phyloP scores from a whole-genome alignment of 352 stramenopile species.

The Globisporangium echinulatum region DNA sequence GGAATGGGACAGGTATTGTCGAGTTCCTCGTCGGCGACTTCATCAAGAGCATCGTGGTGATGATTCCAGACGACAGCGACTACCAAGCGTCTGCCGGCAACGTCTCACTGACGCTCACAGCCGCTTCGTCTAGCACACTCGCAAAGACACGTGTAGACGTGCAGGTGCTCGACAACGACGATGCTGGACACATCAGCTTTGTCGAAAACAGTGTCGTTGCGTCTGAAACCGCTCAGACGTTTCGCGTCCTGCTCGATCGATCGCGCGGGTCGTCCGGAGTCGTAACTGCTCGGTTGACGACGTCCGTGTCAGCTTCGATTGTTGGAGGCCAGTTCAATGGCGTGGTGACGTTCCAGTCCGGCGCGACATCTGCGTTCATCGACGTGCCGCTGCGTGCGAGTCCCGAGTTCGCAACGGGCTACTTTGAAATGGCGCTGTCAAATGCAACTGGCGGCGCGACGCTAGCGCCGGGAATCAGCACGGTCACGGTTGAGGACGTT shows the following conservation, averaged over 20 bases:
- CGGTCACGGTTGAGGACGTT: slow-evolving; percentile 25
- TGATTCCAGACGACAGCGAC: slow-evolving; percentile 17
- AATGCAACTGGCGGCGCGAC: slow-evolving; percentile 22
- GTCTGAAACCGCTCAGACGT: slow-evolving; percentile 5
- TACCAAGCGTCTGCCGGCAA: slow-evolving; percentile 20
- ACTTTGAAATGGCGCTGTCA: slow-evolving; percentile 20
- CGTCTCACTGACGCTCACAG: slow-evolving; percentile 18
- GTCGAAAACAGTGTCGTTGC: slow-evolving; percentile 14
- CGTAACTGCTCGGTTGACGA: slow-evolving; percentile 22
- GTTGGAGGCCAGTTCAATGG: slow-evolving; percentile 14
- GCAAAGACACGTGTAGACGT: slow-evolving; percentile 12
- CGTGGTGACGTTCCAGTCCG: slow-evolving; percentile 26
- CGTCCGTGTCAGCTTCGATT: slow-evolving; percentile 25
- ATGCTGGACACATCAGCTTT: slow-evolving; percentile 29
- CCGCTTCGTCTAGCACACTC: slow-evolving; percentile 15
- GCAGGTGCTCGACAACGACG: slow-evolving; percentile 25
- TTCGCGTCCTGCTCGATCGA: slow-evolving; percentile 8
- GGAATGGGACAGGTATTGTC: slow-evolving; percentile 10
- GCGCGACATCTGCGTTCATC: slow-evolving; percentile 3
- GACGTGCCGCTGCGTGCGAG: slow-evolving; percentile 21
- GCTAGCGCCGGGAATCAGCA: slow-evolving; percentile 10
- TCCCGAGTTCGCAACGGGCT: slow-evolving; percentile 23
- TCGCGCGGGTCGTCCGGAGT: slow-evolving; percentile 7
- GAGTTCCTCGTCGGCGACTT: slow-evolving; percentile 20
- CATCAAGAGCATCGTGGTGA: slow-evolving; percentile 21